Conservation (phyloP, 768 basidiomycete genomes). For the Kockovaella imperatae region DNA sequence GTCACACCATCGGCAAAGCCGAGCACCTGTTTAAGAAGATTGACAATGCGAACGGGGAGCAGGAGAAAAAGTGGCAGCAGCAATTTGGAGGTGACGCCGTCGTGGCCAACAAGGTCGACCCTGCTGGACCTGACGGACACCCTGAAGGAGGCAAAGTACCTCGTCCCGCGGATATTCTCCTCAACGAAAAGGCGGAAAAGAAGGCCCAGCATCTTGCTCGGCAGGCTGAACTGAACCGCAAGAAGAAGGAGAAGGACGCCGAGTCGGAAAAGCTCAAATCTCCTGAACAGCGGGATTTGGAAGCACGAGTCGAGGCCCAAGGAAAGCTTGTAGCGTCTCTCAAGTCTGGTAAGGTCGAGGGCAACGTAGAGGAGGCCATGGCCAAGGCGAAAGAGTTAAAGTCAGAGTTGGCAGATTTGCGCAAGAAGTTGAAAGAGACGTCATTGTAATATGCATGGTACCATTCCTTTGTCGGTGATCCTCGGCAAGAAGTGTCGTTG, state of each 20-base stretch:
- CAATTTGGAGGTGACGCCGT: constrained; percentile 63
- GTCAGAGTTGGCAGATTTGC: constrained; percentile 31
- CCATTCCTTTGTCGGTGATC: background rate
- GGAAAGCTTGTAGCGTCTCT: constrained; percentile 64
- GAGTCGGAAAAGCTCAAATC: constrained; percentile 52
- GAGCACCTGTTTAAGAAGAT: constrained; percentile 90
- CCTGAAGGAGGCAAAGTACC: constrained; percentile 45
- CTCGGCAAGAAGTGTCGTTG: background rate
- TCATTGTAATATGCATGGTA: constrained; percentile 1
- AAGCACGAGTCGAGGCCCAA: constrained; percentile 67
- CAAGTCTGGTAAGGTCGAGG: constrained; percentile 50
- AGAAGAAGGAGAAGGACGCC: constrained; percentile 47
- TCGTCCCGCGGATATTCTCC: constrained; percentile 43
- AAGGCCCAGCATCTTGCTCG: constrained; percentile 36
- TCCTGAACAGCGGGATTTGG: constrained; percentile 62
- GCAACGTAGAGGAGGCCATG: constrained; percentile 33
- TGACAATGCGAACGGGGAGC: constrained; percentile 53
- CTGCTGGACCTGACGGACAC: constrained; percentile 45
- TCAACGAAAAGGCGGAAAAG: constrained; percentile 23
- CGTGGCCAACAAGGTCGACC: constrained; percentile 25
- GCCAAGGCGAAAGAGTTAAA: constrained; percentile 28
- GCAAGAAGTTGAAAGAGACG: constrained; percentile 34
- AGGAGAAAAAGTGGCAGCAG: constrained; percentile 64
- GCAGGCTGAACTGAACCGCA: constrained; percentile 49
- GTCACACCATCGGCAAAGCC: constrained; percentile 76